phyloP scores from a whole-genome alignment of 192 early-diverging fungal species.

The Lobosporangium transversale region DNA sequence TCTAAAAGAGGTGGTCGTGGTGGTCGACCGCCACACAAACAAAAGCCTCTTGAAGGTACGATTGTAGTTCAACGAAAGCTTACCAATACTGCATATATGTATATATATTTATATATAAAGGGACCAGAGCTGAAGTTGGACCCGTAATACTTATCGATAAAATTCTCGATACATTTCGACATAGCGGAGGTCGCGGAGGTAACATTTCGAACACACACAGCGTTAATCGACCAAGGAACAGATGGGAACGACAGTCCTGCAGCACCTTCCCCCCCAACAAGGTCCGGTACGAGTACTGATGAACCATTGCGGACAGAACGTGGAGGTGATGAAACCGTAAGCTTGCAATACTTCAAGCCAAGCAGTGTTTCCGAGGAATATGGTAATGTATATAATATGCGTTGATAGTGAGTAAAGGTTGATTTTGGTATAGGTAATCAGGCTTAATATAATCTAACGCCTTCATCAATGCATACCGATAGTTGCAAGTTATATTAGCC shows the following conservation, averaged over 20 bases:
- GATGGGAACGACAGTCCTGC: constrained; percentile 19
- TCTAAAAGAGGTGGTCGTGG: constrained; percentile 56
- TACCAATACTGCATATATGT: too few species aligned
- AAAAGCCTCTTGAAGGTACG: constrained; percentile 30
- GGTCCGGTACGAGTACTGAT: constrained; percentile 15
- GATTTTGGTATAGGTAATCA: not conserved
- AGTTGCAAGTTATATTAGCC: constrained; percentile 58
- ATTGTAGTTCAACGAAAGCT: not conserved
- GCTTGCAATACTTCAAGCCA: constrained; percentile 49
- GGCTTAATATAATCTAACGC: not conserved
- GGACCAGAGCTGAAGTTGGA: too few species aligned
- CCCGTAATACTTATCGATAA: not conserved
- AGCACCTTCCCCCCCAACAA: constrained; percentile 30
- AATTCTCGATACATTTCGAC: not conserved
- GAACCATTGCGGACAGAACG: constrained; percentile 29
- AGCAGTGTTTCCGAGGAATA: constrained; percentile 46
- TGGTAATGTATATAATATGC: constrained; percentile 51
- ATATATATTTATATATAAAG: too few species aligned
- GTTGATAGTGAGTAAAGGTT: too few species aligned
- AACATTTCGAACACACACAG: constrained; percentile 25
- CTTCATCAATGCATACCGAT: not conserved
- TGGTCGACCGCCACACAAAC: constrained; percentile 32
- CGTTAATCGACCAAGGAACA: constrained; percentile 14
- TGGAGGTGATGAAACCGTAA: constrained; percentile 58
- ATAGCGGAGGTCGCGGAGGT: constrained; percentile 16